These are phyloP conservation scores for Chlamydomonas eustigma DNA, from an alignment of 139 green algal species.

Conservation along the genomic window DNA sequence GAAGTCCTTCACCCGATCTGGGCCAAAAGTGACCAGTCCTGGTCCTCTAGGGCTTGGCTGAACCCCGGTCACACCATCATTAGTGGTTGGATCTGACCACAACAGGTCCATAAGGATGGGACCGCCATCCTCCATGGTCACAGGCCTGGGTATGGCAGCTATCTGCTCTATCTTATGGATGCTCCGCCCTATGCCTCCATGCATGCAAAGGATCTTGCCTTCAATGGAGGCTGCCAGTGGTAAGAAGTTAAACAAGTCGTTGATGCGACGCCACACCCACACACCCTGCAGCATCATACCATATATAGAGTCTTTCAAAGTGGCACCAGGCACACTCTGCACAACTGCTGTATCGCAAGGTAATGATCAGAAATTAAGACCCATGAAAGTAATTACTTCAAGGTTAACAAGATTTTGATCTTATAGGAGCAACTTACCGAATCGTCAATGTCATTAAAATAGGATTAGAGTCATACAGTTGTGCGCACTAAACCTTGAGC, in stretches of 20 bases:
- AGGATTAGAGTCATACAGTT: no score
- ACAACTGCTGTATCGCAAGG: no score
- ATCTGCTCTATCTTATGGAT: conserved; percentile 80
- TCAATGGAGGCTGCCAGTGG: conserved; percentile 94
- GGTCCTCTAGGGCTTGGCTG: conserved; percentile 87
- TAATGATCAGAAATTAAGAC: no score
- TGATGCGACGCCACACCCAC: conserved; percentile 91
- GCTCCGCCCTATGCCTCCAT: conserved; percentile 91
- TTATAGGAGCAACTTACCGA: no score
- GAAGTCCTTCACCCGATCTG: conserved; percentile 96
- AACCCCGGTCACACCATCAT: conserved; percentile 87
- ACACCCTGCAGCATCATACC: conserved; percentile 45
- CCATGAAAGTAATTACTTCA: no score
- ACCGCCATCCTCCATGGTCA: conserved; percentile 94
- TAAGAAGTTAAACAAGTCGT: conserved; percentile 98
- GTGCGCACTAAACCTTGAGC: no score
- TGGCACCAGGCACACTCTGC: neutral
- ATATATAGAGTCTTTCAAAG: neutral
- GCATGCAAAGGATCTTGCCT: conserved; percentile 91
- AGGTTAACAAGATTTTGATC: no score
- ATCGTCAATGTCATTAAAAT: no score
- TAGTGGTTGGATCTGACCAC: conserved; percentile 96
- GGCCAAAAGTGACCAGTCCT: conserved; percentile 91
- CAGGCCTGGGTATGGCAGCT: conserved; percentile 77
- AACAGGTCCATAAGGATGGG: conserved; percentile 96